Conservation (phyloP, 2,329 filamentous ascomycete genomes). For the Parasarocladium wereldwijsianum region DNA sequence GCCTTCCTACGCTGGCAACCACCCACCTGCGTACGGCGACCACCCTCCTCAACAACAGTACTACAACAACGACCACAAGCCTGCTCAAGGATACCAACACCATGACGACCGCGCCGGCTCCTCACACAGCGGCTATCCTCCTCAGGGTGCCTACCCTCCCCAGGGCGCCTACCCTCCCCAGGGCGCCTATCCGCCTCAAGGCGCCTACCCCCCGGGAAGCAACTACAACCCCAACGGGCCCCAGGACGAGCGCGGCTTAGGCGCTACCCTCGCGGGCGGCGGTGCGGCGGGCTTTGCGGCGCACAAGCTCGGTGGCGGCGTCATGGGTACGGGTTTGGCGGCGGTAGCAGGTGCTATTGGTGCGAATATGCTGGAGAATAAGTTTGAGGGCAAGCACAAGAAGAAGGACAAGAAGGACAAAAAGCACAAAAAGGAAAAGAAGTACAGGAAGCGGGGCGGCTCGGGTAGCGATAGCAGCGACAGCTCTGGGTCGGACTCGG, state of each 20-base stretch:
- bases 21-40: too few species aligned
- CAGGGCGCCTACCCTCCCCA: conserved; percentile 8
- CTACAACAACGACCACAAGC: conserved; percentile 11
- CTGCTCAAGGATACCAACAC: conserved; percentile 15
- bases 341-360: conserved; percentile 33
- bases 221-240: conserved; percentile 9
- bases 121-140: conserved; percentile 11
- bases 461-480: conserved; percentile 1
- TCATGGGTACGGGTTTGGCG: conserved; percentile 31
- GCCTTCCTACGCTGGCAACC: conserved; percentile 1
- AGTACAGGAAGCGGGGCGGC: not conserved
- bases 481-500: conserved; percentile 3
- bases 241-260: conserved; percentile 32
- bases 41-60: conserved; percentile 5
- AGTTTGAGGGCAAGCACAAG: conserved; percentile 11
- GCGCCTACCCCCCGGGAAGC: conserved; percentile 10
- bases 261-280: conserved; percentile 31
- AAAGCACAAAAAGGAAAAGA: conserved; percentile 1
- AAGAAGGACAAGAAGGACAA: conserved; percentile 1
- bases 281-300: conserved; percentile 33
- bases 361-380: conserved; percentile 30
- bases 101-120: conserved; percentile 8
- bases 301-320: conserved; percentile 33
- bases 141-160: conserved; percentile 12
- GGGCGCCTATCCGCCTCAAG: conserved; percentile 9